Base-by-base conservation (phyloP, 163 green algal species). In the Prototheca wickerhamii region DNA sequence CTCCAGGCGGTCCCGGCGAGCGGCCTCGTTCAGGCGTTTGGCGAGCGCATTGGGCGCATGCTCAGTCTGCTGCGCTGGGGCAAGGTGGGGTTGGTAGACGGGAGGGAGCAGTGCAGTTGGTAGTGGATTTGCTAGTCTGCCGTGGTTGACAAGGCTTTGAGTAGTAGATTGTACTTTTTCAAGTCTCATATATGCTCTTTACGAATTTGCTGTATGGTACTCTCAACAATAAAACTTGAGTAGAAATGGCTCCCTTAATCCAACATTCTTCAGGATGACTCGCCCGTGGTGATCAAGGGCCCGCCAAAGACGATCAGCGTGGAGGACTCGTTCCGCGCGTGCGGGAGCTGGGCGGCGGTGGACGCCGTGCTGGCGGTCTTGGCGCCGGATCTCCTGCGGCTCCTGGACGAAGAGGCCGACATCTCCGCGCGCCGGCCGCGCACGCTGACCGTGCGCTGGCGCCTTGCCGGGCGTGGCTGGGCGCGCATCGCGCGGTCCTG, bases 261-360 rank as follows among this genome's bases (percentile, higher is more conserved):
- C n/a, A n/a, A n/a, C n/a, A n/a, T n/a, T n/a, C n/a, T n/a, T n/a
- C n/a, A 77, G 63, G 77, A 82, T 55, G 23, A 66, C 31, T 58
- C 49, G 30, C 55, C 62, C 12, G 79, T 86, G 29, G 40, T 65
- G 32, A 61, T 74, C 30, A 73, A 66, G 20, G 71, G 66, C 0
- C 74, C 82, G 2, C 76, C 82, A 20, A 90, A 89, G 67, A 71
- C 64, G 15, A 75, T 95, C 26, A 90, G 81, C 0, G 81, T 90
- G 18, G 87, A 95, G 70, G 87, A 95, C 68, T 78, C 55, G 26
- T 91, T 92, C 76, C 82, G 83, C 56, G 56, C 50, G 35, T 91
- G 82, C 68, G 53, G 49, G 52, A 71, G 61, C 57, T 67, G 76
- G 56, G 25, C 25, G 1, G 80, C 61, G 4, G 76, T 31, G 18